A percentile compares a stretch with the other conserved stretches of the same genome.
phyloP scores from a whole-genome alignment of 345 rosid genomes.

The Viola odorata region DNA sequence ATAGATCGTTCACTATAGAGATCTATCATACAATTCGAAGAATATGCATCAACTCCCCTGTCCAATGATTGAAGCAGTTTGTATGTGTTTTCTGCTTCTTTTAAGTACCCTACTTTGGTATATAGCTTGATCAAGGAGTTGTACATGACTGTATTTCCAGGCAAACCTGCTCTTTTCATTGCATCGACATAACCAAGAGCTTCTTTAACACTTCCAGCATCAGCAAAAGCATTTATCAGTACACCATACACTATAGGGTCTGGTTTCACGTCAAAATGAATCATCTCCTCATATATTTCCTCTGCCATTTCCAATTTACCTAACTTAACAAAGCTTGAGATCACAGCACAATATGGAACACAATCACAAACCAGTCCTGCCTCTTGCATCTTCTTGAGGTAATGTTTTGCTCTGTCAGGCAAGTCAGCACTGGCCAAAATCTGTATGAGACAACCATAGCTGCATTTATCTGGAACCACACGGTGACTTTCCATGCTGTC shows the following conservation, averaged over 20 bases:
- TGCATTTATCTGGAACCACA: conserved; percentile 62
- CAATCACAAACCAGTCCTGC: conserved; percentile 63
- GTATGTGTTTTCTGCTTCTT: conserved; percentile 76
- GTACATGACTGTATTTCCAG: conserved; percentile 52
- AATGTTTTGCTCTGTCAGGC: conserved; percentile 47
- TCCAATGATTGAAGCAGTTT: conserved; percentile 38
- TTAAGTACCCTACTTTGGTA: conserved; percentile 66
- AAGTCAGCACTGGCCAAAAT: conserved; percentile 56
- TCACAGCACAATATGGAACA: conserved; percentile 66
- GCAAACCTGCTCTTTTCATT: conserved; percentile 56
- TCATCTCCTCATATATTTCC: conserved; percentile 57
- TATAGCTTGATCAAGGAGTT: conserved; percentile 80
- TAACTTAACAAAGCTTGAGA: conserved; percentile 66
- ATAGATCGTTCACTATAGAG: conserved; percentile 66
- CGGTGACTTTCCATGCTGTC: conserved; percentile 66
- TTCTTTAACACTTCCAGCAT: conserved; percentile 56
- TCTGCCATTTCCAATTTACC: conserved; percentile 68
- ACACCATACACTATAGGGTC: conserved; percentile 72
- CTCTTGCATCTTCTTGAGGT: conserved; percentile 63
- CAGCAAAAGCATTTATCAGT: conserved; percentile 77
- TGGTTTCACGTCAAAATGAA: conserved; percentile 44
- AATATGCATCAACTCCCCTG: conserved; percentile 43
- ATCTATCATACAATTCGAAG: conserved; percentile 83
- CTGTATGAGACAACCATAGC: conserved; percentile 63
- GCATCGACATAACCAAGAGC: conserved; percentile 51